These are phyloP conservation scores for Huntiella abstrusa DNA, from an alignment of 2,329 filamentous ascomycete genomes.

Conservation along the genomic window DNA sequence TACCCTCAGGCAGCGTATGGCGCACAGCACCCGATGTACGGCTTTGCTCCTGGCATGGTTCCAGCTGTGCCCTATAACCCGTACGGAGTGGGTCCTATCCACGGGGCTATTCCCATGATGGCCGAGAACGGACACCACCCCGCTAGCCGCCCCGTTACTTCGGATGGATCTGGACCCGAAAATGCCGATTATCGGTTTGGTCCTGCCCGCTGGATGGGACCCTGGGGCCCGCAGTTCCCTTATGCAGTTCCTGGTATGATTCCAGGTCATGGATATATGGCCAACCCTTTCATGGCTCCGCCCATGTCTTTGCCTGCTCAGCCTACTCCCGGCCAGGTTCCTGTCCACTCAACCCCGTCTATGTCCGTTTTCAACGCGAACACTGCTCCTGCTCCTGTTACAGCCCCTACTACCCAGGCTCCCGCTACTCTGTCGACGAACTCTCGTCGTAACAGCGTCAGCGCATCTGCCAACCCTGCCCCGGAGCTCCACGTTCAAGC, in stretches of 20 bases:
- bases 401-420: constrained; percentile 1
- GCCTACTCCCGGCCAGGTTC: background rate
- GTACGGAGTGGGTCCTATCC: constrained; percentile 4
- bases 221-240: constrained; percentile 11
- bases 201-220: constrained; percentile 6
- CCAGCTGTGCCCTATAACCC: constrained; percentile 10
- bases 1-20: constrained; percentile 16
- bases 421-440: background rate
- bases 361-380: no score
- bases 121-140: background rate
- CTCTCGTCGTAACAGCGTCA: constrained; percentile 5
- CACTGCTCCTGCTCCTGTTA: constrained; percentile 1
- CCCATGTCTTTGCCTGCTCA: constrained; percentile 1
- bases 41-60: constrained; percentile 17
- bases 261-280: constrained; percentile 4
- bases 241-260: constrained; percentile 8
- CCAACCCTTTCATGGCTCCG: constrained; percentile 7
- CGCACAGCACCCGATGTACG: constrained; percentile 17
- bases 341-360: background rate
- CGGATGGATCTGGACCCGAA: background rate
- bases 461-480: background rate
- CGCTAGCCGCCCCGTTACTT: background rate
- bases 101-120: background rate
- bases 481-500: background rate
- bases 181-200: background rate